A percentile compares a stretch with the other conserved stretches of the same genome.
These are phyloP conservation scores for Fusarium algeriense DNA, from an alignment of 2,329 filamentous ascomycete species.

Conservation along the genomic window DNA sequence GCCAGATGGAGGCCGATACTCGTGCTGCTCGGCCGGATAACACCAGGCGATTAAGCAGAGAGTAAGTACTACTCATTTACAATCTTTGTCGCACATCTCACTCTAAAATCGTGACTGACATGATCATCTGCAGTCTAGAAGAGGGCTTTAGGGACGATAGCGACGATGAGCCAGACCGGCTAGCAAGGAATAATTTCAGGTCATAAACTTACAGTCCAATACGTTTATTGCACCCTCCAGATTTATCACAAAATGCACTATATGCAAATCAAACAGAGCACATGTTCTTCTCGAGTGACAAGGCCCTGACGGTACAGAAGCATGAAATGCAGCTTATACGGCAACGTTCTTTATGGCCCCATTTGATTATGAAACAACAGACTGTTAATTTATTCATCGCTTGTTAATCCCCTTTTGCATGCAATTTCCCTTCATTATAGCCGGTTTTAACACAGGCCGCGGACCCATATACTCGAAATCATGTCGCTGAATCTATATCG, in stretches of 20 bases:
- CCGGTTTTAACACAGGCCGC: too few species aligned
- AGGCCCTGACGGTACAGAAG: background rate
- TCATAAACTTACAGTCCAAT: constrained; percentile 19
- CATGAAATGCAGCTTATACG: background rate
- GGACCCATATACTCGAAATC: background rate
- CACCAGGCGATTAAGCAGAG: constrained; percentile 77
- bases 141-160: constrained; percentile 62
- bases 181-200: constrained; percentile 41
- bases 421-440: too few species aligned
- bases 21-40: constrained; percentile 59
- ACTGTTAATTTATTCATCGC: background rate
- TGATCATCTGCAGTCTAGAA: constrained; percentile 65
- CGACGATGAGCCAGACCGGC: constrained; percentile 54
- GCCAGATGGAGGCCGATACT: constrained; percentile 54
- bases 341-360: background rate
- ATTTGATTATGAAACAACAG: background rate
- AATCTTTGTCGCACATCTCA: background rate
- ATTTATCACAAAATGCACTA: background rate
- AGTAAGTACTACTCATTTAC: constrained; percentile 60
- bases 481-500: constrained; percentile 25
- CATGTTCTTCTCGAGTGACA: background rate
- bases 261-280: background rate
- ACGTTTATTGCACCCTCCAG: background rate
- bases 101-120: constrained; percentile 28
- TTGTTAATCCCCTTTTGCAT: background rate